Base-by-base conservation (phyloP, 1,139 yeast species). In the Blastobotrys serpentis region DNA sequence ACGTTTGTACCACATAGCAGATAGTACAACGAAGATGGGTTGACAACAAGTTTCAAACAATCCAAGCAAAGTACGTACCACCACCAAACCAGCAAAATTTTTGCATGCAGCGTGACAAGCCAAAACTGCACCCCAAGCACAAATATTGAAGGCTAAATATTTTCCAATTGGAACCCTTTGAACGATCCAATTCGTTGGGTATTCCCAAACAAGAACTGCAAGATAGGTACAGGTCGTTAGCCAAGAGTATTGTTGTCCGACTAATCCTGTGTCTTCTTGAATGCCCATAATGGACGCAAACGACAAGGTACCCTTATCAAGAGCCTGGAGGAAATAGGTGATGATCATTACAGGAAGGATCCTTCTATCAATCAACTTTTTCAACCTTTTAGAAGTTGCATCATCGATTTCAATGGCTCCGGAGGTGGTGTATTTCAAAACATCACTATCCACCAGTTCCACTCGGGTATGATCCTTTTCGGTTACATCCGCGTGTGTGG, bases 321-420 rank as follows among this genome's bases (percentile, higher is more conserved):
- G 77, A 52, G 77, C 80, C 64, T 83, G 89, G 39, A 34, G 58
- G 80, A 75, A 70, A 80, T 72, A 42, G 77, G 54, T 52, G 19
- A 49, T 22, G 17, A 46, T 39, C 42, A 56, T 56, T 17, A 56
- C 36, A 0, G 88, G 85, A 55, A 80, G 65, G 53, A 84, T 60
- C 53, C 66, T 74, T n/a, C 73, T 39, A 61, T 82, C 86, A 40
- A 80, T 78, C 58, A 82, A 83, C 49, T 78, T 54, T 13, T 73
- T 62, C 11, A 78, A 59, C 49, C 55, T 66, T 50, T 61, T 65
- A 34, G 71, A 69, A 22, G 64, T 63, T 22, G 61, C 67, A 3
- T 52, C 56, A 26, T 54, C 57, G 16, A 55, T 36, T n/a, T 48
- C 37, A 8, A 44, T 23, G 3, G 34, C 44, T 18, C 48, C 53